Evolutionary conservation across 371 early-diverging fungal species (phyloP).

Genomic region (Dichotomocladium elegans): DNA sequence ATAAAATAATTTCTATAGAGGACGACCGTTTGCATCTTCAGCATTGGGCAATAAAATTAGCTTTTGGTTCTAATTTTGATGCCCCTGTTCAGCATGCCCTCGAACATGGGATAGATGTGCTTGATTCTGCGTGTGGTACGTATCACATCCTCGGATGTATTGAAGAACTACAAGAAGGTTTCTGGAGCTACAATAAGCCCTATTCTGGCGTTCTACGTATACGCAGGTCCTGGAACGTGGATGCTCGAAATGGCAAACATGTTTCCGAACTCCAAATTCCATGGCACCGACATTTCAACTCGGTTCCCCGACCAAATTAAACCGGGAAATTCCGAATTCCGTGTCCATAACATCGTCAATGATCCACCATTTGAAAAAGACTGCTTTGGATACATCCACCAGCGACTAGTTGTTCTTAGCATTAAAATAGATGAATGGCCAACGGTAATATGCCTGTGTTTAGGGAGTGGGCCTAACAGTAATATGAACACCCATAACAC

Average conservation of each 20-base stretch:
- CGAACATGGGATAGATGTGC: neutral
- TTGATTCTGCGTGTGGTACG: neutral
- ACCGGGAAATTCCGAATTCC: constrained; percentile 34
- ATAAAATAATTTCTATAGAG: neutral
- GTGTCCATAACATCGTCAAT: constrained; percentile 47
- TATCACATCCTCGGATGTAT: too few species aligned
- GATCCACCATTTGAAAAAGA: constrained; percentile 47
- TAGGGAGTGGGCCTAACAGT: too few species aligned
- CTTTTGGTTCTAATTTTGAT: neutral
- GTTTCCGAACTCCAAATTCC: constrained; percentile 12
- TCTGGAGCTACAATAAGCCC: neutral
- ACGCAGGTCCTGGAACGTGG: constrained; percentile 33
- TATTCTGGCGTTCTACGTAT: neutral
- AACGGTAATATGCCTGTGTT: too few species aligned
- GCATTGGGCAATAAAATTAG: neutral
- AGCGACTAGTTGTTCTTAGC: constrained; percentile 34
- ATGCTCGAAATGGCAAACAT: constrained; percentile 15
- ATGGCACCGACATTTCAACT: constrained; percentile 12
- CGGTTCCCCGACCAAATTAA: constrained; percentile 13
- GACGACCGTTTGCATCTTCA: neutral
- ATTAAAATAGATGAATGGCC: constrained; percentile 29
- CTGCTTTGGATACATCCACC: constrained; percentile 52
- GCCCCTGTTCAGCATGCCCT: neutral
- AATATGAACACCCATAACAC: too few species aligned
- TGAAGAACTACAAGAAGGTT: too few species aligned